Conservation (phyloP, 441 rosid species). For the California macrophylla region DNA sequence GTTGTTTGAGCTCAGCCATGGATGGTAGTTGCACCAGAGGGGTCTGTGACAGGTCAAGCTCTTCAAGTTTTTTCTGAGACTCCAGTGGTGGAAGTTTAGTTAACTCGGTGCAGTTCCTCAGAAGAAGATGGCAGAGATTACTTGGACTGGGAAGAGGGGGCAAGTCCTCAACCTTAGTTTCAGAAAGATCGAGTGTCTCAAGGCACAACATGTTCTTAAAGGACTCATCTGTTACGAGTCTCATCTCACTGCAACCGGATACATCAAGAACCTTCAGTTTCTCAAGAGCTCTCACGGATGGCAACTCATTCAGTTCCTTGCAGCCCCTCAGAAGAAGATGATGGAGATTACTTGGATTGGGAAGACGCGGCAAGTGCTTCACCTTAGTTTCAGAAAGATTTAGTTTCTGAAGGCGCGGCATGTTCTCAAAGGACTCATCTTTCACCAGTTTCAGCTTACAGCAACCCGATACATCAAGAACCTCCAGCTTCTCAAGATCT, state of each 20-base stretch:
- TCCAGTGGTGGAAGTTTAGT: slow-evolving; percentile 17
- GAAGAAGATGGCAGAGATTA: slow-evolving; percentile 22
- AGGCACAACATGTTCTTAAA: slow-evolving; percentile 30
- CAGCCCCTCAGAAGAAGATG: slow-evolving; percentile 22
- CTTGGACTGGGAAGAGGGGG: slow-evolving; percentile 20
- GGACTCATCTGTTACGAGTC: slow-evolving; percentile 19
- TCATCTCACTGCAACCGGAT: slow-evolving; percentile 28
- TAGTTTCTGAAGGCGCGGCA: slow-evolving; percentile 30
- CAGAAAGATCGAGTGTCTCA: slow-evolving; percentile 34
- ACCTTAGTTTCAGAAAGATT: slow-evolving; percentile 37
- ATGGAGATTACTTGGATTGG: slow-evolving; percentile 18
- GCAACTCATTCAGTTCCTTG: slow-evolving; percentile 18
- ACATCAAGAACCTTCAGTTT: slow-evolving; percentile 21
- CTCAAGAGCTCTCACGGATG: slow-evolving; percentile 15
- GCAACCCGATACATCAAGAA: slow-evolving; percentile 29
- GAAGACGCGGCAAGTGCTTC: slow-evolving; percentile 21
- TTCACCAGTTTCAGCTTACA: slow-evolving; percentile 14
- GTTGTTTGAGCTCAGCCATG: slow-evolving; percentile 17
- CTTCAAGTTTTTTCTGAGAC: slow-evolving; percentile 10
- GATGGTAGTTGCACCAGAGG: slow-evolving; percentile 13
- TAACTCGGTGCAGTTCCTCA: slow-evolving; percentile 24
- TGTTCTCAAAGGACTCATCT: slow-evolving; percentile 26
- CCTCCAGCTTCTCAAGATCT: slow-evolving; percentile 19
- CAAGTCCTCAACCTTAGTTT: slow-evolving; percentile 23
- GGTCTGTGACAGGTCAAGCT: slow-evolving; percentile 23